These are phyloP conservation scores for Cordia subcordata DNA, from an alignment of 257 asterid species.

Conservation along the genomic window DNA sequence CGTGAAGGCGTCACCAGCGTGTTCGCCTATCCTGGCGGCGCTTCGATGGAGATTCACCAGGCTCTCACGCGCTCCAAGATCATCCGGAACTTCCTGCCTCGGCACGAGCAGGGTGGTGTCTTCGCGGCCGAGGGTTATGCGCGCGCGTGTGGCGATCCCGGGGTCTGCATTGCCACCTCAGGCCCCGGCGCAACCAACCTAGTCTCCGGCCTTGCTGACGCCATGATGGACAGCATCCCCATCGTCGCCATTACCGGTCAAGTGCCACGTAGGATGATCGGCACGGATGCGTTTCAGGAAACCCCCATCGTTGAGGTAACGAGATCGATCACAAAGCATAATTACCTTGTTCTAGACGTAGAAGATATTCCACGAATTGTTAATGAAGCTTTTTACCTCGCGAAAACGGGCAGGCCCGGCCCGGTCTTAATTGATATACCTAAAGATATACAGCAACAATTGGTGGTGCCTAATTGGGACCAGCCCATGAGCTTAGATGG, in stretches of 20 bases:
- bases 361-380: not conserved
- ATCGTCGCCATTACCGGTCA: not conserved
- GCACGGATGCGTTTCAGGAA: not conserved
- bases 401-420: not conserved
- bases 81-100: not conserved
- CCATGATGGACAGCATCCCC: not conserved
- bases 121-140: not conserved
- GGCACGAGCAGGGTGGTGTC: not conserved
- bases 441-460: not conserved
- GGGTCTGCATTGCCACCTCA: not conserved
- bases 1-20: not conserved
- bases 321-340: not conserved
- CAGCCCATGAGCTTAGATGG: not conserved
- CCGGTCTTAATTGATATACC: not conserved
- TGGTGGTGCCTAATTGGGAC: constrained; percentile 3
- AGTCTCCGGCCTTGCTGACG: not conserved
- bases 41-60: not conserved
- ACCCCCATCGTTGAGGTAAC: not conserved
- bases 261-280: constrained; percentile 1
- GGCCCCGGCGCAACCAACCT: constrained; percentile 1
- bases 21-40: not conserved
- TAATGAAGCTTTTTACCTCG: not conserved
- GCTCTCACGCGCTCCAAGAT: not conserved
- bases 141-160: not conserved
- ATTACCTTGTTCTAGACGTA: not conserved